Evolutionary conservation across 257 asterid genomes (phyloP).

Genomic region (Ajuga chamaepitys): DNA sequence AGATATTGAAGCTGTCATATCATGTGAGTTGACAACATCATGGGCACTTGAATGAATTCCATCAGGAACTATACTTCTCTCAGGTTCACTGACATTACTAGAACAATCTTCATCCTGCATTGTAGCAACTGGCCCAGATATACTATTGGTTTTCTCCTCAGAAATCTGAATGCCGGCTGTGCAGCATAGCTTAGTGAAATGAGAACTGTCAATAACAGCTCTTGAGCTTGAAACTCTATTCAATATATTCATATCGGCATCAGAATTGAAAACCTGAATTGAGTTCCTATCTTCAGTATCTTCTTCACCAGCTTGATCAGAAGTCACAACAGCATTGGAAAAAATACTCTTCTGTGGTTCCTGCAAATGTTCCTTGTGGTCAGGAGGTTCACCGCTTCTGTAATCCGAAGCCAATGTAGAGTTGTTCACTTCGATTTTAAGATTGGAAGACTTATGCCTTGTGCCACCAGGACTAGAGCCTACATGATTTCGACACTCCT

Average conservation of each 20-base stretch:
- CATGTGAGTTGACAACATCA: conserved; percentile 11
- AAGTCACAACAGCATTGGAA: conserved; percentile 7
- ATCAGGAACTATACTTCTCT: neutral
- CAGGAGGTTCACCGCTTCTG: conserved; percentile 15
- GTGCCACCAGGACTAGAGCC: neutral
- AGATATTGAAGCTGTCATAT: conserved; percentile 12
- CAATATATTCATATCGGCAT: conserved; percentile 12
- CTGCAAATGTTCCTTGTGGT: neutral
- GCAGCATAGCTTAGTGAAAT: neutral
- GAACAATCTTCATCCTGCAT: conserved; percentile 20
- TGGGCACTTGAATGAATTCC: neutral
- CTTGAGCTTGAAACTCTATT: conserved; percentile 8
- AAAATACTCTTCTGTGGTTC: conserved; percentile 7
- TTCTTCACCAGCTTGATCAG: conserved; percentile 7
- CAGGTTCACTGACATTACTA: conserved; percentile 13
- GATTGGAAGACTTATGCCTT: conserved; percentile 2
- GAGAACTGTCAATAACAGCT: conserved; percentile 11
- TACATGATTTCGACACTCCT: conserved; percentile 9
- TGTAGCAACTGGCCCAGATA: neutral
- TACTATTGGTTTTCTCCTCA: neutral
- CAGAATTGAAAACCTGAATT: conserved; percentile 12
- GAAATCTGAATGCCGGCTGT: conserved; percentile 3
- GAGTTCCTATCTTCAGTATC: conserved; percentile 2
- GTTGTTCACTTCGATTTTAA: conserved; percentile 21
- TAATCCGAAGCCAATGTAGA: conserved; percentile 18